A percentile compares a stretch with the other conserved stretches of the same genome.
phyloP scores from a whole-genome alignment of 2,329 filamentous ascomycete species.

The Nothophoma quercina region DNA sequence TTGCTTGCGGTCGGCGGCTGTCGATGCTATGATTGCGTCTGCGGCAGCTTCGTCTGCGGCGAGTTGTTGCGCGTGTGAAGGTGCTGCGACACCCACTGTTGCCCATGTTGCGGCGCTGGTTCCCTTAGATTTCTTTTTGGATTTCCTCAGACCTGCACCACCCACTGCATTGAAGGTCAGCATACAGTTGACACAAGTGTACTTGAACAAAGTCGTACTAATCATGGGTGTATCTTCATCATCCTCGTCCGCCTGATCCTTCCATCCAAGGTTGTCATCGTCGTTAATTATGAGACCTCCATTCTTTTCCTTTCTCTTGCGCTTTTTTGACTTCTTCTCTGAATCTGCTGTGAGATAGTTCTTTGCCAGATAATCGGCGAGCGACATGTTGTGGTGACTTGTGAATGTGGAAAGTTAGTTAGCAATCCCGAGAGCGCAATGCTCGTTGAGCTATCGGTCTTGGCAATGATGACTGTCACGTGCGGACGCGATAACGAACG shows the following conservation, averaged over 20 bases:
- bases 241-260: conserved; percentile 58
- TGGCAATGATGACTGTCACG: conserved; percentile 29
- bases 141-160: conserved; percentile 40
- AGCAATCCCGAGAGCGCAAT: conserved; percentile 6
- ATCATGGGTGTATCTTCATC: conserved; percentile 62
- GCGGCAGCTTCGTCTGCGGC: conserved; percentile 77
- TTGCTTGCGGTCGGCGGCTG: conserved; percentile 68
- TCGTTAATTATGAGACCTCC: conserved; percentile 58
- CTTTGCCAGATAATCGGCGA: conserved; percentile 87
- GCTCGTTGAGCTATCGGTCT: conserved; percentile 2
- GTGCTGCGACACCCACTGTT: conserved; percentile 64
- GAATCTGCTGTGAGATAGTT: conserved; percentile 82
- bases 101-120: conserved; percentile 66
- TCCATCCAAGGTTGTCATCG: conserved; percentile 64
- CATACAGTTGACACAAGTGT: not conserved
- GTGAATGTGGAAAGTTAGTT: conserved; percentile 10
- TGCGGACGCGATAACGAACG: conserved; percentile 30
- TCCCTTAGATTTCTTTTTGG: conserved; percentile 69
- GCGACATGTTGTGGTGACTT: conserved; percentile 58
- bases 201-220: conserved; percentile 30
- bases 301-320: conserved; percentile 55
- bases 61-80: conserved; percentile 63
- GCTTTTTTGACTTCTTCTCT: conserved; percentile 61
- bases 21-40: conserved; percentile 78
- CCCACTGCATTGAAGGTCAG: conserved; percentile 44